Base-by-base conservation (phyloP, 345 rosid genomes). In the Pugionium cornutum region DNA sequence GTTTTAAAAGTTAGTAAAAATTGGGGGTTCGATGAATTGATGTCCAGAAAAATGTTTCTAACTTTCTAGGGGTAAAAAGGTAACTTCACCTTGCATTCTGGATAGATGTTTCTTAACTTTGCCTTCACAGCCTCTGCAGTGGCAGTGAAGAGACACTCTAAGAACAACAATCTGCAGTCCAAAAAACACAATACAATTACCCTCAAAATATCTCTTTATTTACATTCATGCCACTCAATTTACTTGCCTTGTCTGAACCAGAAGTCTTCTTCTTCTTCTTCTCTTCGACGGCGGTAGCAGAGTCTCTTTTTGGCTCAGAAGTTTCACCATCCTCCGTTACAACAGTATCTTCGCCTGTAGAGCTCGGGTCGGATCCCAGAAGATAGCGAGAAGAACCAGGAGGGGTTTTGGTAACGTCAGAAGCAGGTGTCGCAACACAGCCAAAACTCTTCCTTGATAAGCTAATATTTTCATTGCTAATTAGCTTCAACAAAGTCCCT, bases 101-200 rank as follows among this genome's bases (percentile, higher is more conserved):
- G 98, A 91, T 50, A 89, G 74, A 85, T 89, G 92, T 77, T 89
- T 92, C 78, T 83, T 87, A 39, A 92, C 77, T 89, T 89, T 89
- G 65, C 91, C 86, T 75, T 82, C 83, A 66, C 96, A 92, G 40
- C 92, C 98, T 87, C 72, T 89, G 82, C 96, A 89, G 74, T 72
- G 71, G 36, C 76, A 72, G 49, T 92, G 96, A 28, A 89, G 65
- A 57, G 96, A 92, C 67, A 92, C 92, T 77, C 89, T 84, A 75
- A 91, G 72, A 51, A 83, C 98, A 62, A 91, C 98, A 49, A 91
- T 95, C 96, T 91, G 81, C 62, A 4, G 4, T 43, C 10, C 60
- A 36, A 18, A 29, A 7, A 7, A n/a, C 3, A 35, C 52, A 34
- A 66, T 18, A 42, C 1, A 36, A 6, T 63, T 55, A 68, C 53